Conservation (phyloP, 1,284 basidiomycete genomes). For the Ceratobasidium sp. region DNA sequence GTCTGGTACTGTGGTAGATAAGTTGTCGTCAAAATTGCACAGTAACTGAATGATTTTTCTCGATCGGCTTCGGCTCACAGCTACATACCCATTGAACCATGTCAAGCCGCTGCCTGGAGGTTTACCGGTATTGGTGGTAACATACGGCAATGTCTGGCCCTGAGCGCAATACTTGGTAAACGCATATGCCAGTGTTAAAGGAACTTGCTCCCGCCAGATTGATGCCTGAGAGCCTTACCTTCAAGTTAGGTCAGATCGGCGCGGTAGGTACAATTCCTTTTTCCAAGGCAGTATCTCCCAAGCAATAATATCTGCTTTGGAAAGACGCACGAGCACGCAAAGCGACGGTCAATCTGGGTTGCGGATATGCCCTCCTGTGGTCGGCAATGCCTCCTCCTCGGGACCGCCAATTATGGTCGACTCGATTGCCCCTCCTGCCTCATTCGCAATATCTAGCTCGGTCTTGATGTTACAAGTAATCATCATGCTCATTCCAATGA, state of each 20-base stretch:
- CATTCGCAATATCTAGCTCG: conserved; percentile 42
- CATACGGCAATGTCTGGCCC: conserved; percentile 53
- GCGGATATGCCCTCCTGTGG: neutral
- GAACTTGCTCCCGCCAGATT: conserved; percentile 50
- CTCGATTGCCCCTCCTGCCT: conserved; percentile 1
- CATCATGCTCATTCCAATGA: conserved; percentile 55
- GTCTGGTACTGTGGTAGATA: neutral
- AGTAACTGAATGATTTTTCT: neutral
- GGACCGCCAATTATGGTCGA: neutral
- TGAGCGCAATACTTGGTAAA: conserved; percentile 56
- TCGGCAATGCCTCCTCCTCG: too few relatives aligned
- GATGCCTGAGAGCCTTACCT: conserved; percentile 5
- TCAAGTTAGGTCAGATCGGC: conserved; percentile 36
- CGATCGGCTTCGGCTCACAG: too few relatives aligned
- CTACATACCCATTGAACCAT: too few relatives aligned
- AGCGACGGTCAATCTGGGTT: too few relatives aligned
- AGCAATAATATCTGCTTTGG: conserved; percentile 50
- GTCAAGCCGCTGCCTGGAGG: too few relatives aligned
- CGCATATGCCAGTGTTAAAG: conserved; percentile 54
- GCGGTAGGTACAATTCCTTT: conserved; percentile 52
- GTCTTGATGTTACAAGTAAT: conserved; percentile 42
- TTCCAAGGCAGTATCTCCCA: conserved; percentile 51
- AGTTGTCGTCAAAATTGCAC: neutral
- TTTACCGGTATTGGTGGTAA: neutral
- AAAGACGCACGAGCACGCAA: conserved; percentile 56